These are phyloP conservation scores for Fusarium albosuccineum DNA, from an alignment of 2,329 filamentous ascomycete species.

Conservation along the genomic window DNA sequence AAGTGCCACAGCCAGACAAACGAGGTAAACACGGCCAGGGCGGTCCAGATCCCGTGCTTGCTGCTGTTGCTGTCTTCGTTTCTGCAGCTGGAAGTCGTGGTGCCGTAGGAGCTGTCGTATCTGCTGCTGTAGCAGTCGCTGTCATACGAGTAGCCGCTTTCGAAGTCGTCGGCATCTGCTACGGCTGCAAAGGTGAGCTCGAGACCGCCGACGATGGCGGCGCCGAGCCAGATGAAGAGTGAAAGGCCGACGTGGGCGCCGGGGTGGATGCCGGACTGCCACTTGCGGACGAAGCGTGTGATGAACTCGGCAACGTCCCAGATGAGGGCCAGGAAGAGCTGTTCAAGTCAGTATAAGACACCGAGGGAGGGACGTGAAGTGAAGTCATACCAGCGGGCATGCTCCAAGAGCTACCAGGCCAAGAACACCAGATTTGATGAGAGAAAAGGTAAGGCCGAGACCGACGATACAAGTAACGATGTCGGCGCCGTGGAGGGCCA, in stretches of 20 bases:
- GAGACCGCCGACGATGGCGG: conserved; percentile 45
- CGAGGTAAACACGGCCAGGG: conserved; percentile 40
- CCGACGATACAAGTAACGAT: conserved; percentile 46
- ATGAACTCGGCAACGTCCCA: conserved; percentile 57
- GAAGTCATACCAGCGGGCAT: conserved; percentile 38
- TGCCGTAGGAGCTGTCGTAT: background rate
- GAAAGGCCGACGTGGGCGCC: conserved; percentile 59
- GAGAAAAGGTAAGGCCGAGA: conserved; percentile 46
- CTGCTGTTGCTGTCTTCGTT: conserved; percentile 9
- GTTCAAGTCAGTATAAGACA: conserved; percentile 11
- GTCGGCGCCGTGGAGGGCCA: conserved; percentile 46
- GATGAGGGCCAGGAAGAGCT: conserved; percentile 54
- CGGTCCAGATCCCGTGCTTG: conserved; percentile 30
- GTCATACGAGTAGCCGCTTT: conserved; percentile 26
- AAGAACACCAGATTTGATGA: conserved; percentile 26
- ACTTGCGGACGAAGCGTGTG: conserved; percentile 50
- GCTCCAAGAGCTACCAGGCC: conserved; percentile 25
- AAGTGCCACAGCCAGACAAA: conserved; percentile 52
- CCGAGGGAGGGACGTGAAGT: background rate
- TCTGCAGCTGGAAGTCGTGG: conserved; percentile 11
- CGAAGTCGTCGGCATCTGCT: conserved; percentile 27
- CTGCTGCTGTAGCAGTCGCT: conserved; percentile 4
- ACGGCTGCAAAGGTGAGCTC: conserved; percentile 35
- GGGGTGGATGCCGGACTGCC: conserved; percentile 56
- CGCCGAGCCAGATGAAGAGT: conserved; percentile 57